Evolutionary conservation across 345 rosid species (phyloP).

Genomic region (Salix udensis): DNA sequence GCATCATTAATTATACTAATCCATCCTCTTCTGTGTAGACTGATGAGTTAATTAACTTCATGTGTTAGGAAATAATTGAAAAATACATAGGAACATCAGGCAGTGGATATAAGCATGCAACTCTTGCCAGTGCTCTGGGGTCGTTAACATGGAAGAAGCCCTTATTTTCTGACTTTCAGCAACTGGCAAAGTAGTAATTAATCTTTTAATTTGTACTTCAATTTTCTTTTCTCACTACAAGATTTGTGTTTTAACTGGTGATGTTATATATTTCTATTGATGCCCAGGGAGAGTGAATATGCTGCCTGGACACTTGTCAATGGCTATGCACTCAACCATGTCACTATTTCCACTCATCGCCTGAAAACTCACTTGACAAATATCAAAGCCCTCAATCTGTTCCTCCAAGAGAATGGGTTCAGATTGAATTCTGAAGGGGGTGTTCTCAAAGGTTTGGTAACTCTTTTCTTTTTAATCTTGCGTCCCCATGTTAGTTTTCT

Average conservation of each 20-base stretch:
- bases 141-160: constrained; percentile 79
- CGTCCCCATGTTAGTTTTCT: too few species aligned
- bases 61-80: constrained; percentile 63
- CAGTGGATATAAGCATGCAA: constrained; percentile 56
- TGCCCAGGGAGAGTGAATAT: constrained; percentile 76
- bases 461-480: not conserved
- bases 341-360: constrained; percentile 69
- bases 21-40: not conserved
- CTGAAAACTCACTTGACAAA: constrained; percentile 59
- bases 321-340: constrained; percentile 89
- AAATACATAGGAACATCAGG: constrained; percentile 57
- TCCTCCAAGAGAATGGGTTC: constrained; percentile 61
- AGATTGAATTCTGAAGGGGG: constrained; percentile 82
- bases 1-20: too few species aligned
- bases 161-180: constrained; percentile 63
- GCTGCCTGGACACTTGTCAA: constrained; percentile 91
- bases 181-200: constrained; percentile 60
- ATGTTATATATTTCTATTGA: not conserved
- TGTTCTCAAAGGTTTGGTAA: constrained; percentile 61
- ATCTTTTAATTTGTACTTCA: too few species aligned
- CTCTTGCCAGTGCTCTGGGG: constrained; percentile 83
- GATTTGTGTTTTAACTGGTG: too few species aligned
- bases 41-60: constrained; percentile 4
- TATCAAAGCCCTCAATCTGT: constrained; percentile 51
- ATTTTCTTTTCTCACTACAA: not conserved